Evolutionary conservation across 208 protist genomes (phyloP), one percentile per base, ranked within the genome.

Genomic region (Leishmania braziliensis): DNA sequence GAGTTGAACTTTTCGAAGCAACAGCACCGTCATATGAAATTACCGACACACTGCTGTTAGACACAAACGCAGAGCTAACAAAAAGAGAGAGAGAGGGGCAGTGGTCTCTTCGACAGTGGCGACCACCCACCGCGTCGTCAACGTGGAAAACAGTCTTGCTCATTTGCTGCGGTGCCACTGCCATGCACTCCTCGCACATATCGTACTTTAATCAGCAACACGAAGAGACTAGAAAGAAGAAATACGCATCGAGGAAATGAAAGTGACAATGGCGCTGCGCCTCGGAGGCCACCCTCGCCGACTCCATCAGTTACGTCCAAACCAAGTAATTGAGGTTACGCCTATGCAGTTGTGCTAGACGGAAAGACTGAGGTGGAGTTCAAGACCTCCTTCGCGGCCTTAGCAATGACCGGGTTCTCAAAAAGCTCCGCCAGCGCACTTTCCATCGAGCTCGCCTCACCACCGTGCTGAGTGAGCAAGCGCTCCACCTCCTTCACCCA

Each of bases 401-500:
- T 58, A n/a, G 85, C 80, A 65, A 91, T 69, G 23, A 86, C 80
- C 66, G 87, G 76, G 70, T 92, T 87, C 68, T 76, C 75, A 60
- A 95, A 91, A 16, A 95, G 85, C 73, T 87, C 82, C 53, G 88
- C 69, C 69, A 95, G 84, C 56, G 82, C 87, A 2, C 80, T 68
- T 33, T 90, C 78, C 66, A 95, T 81, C n/a, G 70, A 65, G 20
- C 62, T 83, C 14, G 66, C 46, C 23, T 78, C 83, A 65, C 79
- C 50, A 16, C 70, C 48, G 43, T 79, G 46, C 60, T 81, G 50
- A 3, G 50, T 63, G 26, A 89, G 83, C 43, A 88, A 74, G 58
- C 73, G 78, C 58, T 81, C 78, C 63, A 89, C 65, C 58, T 79
- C 72, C 63, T 78, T 53, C 43, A 65, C 71, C 12, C 78, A 75